Conservation (phyloP, 1,139 yeast genomes). For the Blastobotrys capitulatus region DNA sequence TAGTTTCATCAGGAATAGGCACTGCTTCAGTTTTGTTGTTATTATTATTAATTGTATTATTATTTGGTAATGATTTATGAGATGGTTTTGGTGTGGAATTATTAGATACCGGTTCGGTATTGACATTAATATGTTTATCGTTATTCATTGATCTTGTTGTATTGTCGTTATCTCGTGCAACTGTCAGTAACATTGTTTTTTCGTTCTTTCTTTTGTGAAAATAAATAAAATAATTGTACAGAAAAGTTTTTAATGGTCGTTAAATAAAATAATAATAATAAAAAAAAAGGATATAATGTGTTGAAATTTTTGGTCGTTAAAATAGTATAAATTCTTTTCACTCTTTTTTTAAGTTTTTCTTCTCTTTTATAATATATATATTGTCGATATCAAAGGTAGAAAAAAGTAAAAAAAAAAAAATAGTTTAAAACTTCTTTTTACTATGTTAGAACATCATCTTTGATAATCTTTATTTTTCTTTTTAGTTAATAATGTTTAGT, state of each 20-base stretch:
- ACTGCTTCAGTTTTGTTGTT: not conserved
- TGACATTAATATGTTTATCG: not conserved
- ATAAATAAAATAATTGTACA: too few species aligned
- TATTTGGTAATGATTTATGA: not conserved
- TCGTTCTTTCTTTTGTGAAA: not conserved
- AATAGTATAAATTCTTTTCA: too few species aligned
- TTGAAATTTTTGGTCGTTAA: too few species aligned
- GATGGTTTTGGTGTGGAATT: not conserved
- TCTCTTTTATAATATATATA: not conserved
- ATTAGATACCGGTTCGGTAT: not conserved
- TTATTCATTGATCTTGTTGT: not conserved
- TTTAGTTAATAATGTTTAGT: not conserved
- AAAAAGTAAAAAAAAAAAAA: not conserved
- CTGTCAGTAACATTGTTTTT: not conserved
- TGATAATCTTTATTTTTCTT: not conserved
- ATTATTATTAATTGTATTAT: not conserved
- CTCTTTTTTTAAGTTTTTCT: too few species aligned
- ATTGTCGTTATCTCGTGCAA: constrained; percentile 2
- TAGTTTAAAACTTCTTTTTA: not conserved
- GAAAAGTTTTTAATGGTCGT: too few species aligned
- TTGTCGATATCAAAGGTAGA: too few species aligned
- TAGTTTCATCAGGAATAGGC: not conserved
- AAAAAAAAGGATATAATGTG: too few species aligned
- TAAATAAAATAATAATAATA: too few species aligned
- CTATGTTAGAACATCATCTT: constrained; percentile 5